Conservation (phyloP, 495 filamentous ascomycete species). For the Neurospora intermedia region DNA sequence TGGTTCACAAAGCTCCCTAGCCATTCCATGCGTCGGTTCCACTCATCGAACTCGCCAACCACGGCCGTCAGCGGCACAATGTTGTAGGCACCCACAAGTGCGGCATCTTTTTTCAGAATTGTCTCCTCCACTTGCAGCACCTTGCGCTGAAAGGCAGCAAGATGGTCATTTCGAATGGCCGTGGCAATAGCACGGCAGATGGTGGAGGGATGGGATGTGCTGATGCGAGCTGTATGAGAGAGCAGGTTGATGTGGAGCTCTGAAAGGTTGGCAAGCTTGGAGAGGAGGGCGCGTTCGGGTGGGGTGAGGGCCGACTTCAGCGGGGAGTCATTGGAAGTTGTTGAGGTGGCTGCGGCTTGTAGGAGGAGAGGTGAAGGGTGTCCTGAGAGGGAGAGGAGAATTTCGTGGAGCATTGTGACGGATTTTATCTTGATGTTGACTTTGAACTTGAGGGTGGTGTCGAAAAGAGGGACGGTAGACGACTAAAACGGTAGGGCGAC, state of each 20-base stretch:
- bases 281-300: conserved; percentile 71
- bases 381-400: conserved; percentile 88
- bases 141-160: conserved; percentile 69
- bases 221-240: conserved; percentile 50
- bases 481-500: not conserved
- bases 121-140: conserved; percentile 73
- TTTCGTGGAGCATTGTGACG: conserved; percentile 80
- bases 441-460: not conserved
- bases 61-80: conserved; percentile 85
- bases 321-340: conserved; percentile 24
- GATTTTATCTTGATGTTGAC: conserved; percentile 5
- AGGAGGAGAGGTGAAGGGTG: conserved; percentile 78
- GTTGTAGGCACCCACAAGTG: conserved; percentile 75
- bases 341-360: conserved; percentile 23
- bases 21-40: conserved; percentile 79
- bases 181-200: conserved; percentile 85
- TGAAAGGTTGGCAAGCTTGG: conserved; percentile 62
- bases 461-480: not conserved
- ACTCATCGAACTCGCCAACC: conserved; percentile 70
- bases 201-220: conserved; percentile 57
- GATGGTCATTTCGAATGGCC: conserved; percentile 59
- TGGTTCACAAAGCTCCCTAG: conserved; percentile 60
- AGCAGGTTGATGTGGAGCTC: conserved; percentile 63
- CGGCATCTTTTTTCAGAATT: conserved; percentile 59
- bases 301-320: conserved; percentile 47